Conservation (phyloP, 2,329 filamentous ascomycete species). For the Pseudogymnoascus sp. region DNA sequence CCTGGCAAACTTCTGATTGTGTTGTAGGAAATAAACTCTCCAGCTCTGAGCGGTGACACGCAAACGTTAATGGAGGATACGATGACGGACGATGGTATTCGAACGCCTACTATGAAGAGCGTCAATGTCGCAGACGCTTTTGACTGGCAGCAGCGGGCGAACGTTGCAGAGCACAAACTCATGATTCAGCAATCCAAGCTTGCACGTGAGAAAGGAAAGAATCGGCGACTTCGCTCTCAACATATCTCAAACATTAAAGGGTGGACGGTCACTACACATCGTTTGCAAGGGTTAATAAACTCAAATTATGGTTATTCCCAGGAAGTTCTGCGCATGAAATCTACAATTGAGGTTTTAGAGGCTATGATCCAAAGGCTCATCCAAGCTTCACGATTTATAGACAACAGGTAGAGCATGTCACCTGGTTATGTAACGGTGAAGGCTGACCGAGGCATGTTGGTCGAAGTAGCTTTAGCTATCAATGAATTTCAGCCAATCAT, state of each 20-base stretch:
- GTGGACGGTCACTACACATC: conserved; percentile 9
- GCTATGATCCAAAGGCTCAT: conserved; percentile 16
- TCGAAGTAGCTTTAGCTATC: not conserved
- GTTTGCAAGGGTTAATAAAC: not conserved
- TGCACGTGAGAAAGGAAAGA: conserved; percentile 15
- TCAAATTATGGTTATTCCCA: not conserved
- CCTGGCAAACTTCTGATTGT: not conserved
- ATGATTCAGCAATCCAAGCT: conserved; percentile 12
- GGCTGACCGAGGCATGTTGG: not conserved
- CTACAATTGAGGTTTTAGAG: conserved; percentile 17
- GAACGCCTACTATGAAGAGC: conserved; percentile 14
- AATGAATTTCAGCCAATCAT: not conserved
- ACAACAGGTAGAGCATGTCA: conserved; percentile 1
- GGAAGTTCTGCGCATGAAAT: conserved; percentile 13
- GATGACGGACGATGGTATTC: conserved; percentile 9
- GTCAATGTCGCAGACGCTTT: conserved; percentile 15
- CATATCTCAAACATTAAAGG: conserved; percentile 14
- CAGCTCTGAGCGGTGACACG: not conserved
- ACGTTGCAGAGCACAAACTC: conserved; percentile 14
- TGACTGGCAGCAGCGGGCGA: conserved; percentile 15
- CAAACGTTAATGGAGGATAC: not conserved
- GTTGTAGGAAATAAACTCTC: not conserved
- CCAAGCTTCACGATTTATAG: not conserved
- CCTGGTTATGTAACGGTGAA: not conserved
- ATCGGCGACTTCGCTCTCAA: conserved; percentile 12